Evolutionary conservation across 192 early-diverging fungal species (phyloP).

Genomic region (Umbelopsis vinacea): DNA sequence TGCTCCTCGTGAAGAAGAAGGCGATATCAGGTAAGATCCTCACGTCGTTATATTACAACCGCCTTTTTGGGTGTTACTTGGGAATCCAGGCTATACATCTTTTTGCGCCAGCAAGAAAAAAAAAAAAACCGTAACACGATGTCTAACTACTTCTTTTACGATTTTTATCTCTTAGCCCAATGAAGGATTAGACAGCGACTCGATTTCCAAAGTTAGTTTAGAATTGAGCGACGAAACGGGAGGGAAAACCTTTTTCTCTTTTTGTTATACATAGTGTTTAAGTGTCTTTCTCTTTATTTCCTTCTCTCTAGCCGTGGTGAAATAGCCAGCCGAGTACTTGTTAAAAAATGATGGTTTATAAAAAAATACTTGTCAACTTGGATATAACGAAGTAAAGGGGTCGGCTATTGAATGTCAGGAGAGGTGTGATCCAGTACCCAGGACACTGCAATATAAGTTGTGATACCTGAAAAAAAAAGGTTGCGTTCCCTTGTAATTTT

Average conservation of each 20-base stretch:
- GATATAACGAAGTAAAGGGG: too few relatives aligned
- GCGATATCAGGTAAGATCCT: constrained; percentile 8
- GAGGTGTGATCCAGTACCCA: not conserved
- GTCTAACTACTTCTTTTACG: not conserved
- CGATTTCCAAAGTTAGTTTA: constrained; percentile 24
- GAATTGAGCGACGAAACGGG: constrained; percentile 3
- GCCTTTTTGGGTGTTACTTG: too few relatives aligned
- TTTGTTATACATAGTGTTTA: not conserved
- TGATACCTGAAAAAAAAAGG: constrained; percentile 11
- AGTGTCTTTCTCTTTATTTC: not conserved
- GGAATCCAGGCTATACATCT: not conserved
- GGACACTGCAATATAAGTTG: constrained; percentile 13
- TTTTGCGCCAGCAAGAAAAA: too few relatives aligned
- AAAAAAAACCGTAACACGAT: not conserved
- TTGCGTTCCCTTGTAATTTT: constrained; percentile 4
- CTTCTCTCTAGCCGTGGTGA: not conserved
- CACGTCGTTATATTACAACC: not conserved
- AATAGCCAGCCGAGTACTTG: too few relatives aligned
- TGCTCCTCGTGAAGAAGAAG: constrained; percentile 22
- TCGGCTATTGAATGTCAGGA: constrained; percentile 1
- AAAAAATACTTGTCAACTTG: too few relatives aligned
- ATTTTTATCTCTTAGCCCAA: constrained; percentile 14
- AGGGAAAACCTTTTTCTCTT: not conserved
- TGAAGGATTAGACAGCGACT: constrained; percentile 20
- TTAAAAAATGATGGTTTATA: too few relatives aligned